Conservation (phyloP, 2,329 filamentous ascomycete genomes). For the Trichophyton mentagrophytes region DNA sequence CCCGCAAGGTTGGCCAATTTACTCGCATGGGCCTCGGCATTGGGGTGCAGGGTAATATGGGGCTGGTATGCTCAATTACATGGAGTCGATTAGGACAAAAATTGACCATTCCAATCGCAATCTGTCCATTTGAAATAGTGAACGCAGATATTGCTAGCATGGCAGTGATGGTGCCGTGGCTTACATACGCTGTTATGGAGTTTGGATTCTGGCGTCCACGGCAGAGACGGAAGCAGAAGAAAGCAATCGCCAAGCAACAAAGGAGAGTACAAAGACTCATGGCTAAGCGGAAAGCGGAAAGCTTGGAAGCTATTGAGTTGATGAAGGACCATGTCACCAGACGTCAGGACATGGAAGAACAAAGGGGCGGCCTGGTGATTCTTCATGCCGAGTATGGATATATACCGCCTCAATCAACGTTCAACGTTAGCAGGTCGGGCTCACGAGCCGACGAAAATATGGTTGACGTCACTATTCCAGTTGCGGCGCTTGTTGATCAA, state of each 20-base stretch:
- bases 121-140: slow-evolving; percentile 25
- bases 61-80: slow-evolving; percentile 27
- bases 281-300: slow-evolving; percentile 26
- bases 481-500: slow-evolving; percentile 33
- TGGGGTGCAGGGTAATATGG: slow-evolving; percentile 22
- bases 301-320: slow-evolving; percentile 27
- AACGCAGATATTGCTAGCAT: slow-evolving; percentile 24
- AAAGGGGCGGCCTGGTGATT: slow-evolving; percentile 28
- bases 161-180: slow-evolving; percentile 28
- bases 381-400: slow-evolving; percentile 31
- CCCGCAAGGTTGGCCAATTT: slow-evolving; percentile 26
- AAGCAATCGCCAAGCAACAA: slow-evolving; percentile 24
- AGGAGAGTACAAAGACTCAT: slow-evolving; percentile 27
- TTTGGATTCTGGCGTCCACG: slow-evolving; percentile 31
- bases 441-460: background rate
- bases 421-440: slow-evolving; percentile 13
- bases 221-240: slow-evolving; percentile 24
- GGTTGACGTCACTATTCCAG: slow-evolving; percentile 32
- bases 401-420: slow-evolving; percentile 18
- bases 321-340: slow-evolving; percentile 30
- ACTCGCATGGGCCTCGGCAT: slow-evolving; percentile 30
- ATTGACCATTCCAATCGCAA: slow-evolving; percentile 27
- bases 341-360: slow-evolving; percentile 26
- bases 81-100: slow-evolving; percentile 32
- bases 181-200: slow-evolving; percentile 30